Conservation (phyloP, 1,284 basidiomycete species). For the Tilletia horrida region DNA sequence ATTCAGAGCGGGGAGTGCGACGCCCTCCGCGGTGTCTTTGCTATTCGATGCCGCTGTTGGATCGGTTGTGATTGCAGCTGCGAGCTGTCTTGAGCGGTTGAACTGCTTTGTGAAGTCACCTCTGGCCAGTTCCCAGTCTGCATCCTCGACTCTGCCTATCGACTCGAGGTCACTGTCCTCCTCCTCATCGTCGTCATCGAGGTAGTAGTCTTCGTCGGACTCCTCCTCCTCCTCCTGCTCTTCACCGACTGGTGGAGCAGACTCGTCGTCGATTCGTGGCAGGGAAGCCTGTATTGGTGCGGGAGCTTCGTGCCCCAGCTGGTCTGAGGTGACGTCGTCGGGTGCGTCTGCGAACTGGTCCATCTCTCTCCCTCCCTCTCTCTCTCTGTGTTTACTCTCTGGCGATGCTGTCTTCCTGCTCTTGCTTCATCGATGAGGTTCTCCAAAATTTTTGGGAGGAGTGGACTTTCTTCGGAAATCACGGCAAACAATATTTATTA, state of each 20-base stretch:
- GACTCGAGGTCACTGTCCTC: conserved; percentile 9
- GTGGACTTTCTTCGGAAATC: neutral
- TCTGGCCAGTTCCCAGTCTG: conserved; percentile 52
- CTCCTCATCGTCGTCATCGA: conserved; percentile 19
- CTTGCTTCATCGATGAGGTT: neutral
- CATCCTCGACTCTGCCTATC: conserved; percentile 47
- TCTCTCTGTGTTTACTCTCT: neutral
- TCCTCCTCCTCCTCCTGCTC: conserved; percentile 20
- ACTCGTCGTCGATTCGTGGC: conserved; percentile 28
- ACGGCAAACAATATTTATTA: neutral
- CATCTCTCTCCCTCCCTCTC: neutral
- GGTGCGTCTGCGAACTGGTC: conserved; percentile 16
- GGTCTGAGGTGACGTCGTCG: neutral
- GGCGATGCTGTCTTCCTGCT: neutral
- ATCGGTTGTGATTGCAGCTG: conserved; percentile 28
- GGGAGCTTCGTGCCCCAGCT: neutral
- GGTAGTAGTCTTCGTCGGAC: conserved; percentile 32
- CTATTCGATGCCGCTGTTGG: neutral
- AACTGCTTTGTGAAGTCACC: conserved; percentile 51
- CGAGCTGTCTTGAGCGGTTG: conserved; percentile 50
- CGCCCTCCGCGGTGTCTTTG: neutral
- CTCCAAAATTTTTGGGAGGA: neutral
- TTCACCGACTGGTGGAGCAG: conserved; percentile 23
- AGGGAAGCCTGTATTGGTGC: conserved; percentile 21
- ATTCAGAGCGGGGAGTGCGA: conserved; percentile 37